Evolutionary conservation across 1,284 basidiomycete genomes (phyloP), one percentile per base, ranked within the genome.

Genomic region (Rhodotorula glutinis): DNA sequence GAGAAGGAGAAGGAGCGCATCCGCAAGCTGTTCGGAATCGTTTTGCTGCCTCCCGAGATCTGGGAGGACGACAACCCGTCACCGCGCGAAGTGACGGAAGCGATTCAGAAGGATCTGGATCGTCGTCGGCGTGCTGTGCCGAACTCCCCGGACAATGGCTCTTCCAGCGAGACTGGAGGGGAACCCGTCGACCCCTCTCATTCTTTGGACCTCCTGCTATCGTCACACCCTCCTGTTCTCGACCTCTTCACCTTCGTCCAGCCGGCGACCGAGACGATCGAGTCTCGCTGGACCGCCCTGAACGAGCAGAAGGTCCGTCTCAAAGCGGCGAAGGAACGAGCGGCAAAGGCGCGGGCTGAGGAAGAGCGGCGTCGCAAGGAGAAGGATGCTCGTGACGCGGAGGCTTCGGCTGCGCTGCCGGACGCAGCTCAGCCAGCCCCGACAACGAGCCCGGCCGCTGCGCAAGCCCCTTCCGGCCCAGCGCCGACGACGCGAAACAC

Each of bases 1-100:
- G 65, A 70, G 57, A 67, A 67, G 54, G 69, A 73, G 62, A 67
- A 73, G 62, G 64, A 68, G 27, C 61, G 66, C 29, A 53, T 73
- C 16, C 59, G 69, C n/a, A 53, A 41, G 19, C 38, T 66, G 23
- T 61, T 73, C 14, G 59, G 30, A 11, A 62, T 62, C 19, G 41
- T 71, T 13, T 44, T 52, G n/a, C 29, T 73, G 14, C 56, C 62
- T 38, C 33, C 33, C 33, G 33, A 14, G 56, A 72, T 51, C 44
- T 73, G 11, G 68, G 25, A 44, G 64, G 47, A 19, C 19, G 61
- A 51, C n/a, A 58, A 61, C 38, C 60, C 65, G 21, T 27, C 59
- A 10, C 49, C 65, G 2, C 19, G 23, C 11, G 29, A 58, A n/a
- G 55, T 67, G 25, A 53, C 62, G 41, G 57, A 60, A 16, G 23